Percentiles rank a stretch among this genome's conserved stretches.
phyloP scores from a whole-genome alignment of 805 yeast species.

The Yamadazyma scolyti region DNA sequence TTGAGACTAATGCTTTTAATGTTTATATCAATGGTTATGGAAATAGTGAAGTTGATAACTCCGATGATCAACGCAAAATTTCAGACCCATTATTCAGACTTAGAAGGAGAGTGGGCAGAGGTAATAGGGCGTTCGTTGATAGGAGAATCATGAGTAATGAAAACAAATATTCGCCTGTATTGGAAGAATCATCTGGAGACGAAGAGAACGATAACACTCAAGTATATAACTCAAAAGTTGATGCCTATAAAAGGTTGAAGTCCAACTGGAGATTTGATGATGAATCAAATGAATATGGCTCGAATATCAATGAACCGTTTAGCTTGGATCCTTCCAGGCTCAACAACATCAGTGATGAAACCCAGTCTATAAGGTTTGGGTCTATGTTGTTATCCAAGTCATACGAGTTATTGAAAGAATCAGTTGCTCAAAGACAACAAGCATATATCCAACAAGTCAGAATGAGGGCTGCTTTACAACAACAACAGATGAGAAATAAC shows the following conservation, averaged over 20 bases:
- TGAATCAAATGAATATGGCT: constrained; percentile 44
- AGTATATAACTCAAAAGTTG: constrained; percentile 47
- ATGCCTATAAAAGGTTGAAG: constrained; percentile 43
- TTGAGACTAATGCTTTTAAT: constrained; percentile 35
- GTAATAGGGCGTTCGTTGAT: constrained; percentile 69
- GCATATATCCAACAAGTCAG: constrained; percentile 47
- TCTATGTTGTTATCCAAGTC: constrained; percentile 87
- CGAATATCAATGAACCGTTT: constrained; percentile 44
- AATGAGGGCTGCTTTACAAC: constrained; percentile 40
- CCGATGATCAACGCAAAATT: constrained; percentile 21
- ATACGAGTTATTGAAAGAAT: constrained; percentile 73
- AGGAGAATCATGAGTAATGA: constrained; percentile 44
- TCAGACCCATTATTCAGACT: constrained; percentile 56
- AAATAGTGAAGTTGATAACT: constrained; percentile 14
- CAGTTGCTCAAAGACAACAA: constrained; percentile 65
- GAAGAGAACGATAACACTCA: constrained; percentile 18
- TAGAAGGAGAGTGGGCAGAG: constrained; percentile 73
- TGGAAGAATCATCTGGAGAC: constrained; percentile 26
- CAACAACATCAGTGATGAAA: constrained; percentile 78
- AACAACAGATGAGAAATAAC: constrained; percentile 13
- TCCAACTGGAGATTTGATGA: constrained; percentile 69
- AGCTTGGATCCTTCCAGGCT: constrained; percentile 77
- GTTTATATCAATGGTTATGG: constrained; percentile 38
- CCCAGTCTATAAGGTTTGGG: constrained; percentile 88
- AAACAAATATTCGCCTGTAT: constrained; percentile 18